These are phyloP conservation scores for Canariomyces notabilis DNA, from an alignment of 2,329 filamentous ascomycete genomes.

Conservation along the genomic window DNA sequence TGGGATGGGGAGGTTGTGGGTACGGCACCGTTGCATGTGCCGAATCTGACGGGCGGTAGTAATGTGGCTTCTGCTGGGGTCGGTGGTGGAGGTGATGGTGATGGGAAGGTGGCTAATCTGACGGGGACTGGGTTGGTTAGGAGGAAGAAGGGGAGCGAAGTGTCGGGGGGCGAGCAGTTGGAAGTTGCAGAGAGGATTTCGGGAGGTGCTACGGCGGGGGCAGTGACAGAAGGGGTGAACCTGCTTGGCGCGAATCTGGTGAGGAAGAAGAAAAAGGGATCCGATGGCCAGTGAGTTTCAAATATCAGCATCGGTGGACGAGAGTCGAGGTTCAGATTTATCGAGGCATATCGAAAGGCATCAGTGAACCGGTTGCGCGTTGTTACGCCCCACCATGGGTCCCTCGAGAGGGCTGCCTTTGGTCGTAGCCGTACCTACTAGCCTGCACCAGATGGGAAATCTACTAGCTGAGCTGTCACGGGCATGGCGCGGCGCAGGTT, in stretches of 20 bases:
- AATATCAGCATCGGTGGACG: no score
- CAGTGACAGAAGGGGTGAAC: slow-evolving; percentile 25
- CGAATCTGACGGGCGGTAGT: no score
- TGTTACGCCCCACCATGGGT: no score
- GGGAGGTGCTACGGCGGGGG: slow-evolving; percentile 18
- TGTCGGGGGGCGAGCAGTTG: not conserved
- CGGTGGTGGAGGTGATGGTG: slow-evolving; percentile 12
- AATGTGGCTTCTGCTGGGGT: no score
- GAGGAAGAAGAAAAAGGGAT: slow-evolving; percentile 46
- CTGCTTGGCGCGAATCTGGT: slow-evolving; percentile 35
- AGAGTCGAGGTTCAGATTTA: no score
- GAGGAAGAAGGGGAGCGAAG: slow-evolving; percentile 22
- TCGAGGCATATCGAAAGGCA: no score
- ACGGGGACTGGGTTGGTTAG: slow-evolving; percentile 45
- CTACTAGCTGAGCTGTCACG: no score
- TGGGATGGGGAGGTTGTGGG: slow-evolving; percentile 53
- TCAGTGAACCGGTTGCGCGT: no score
- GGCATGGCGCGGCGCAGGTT: no score
- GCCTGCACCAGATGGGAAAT: no score
- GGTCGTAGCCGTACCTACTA: no score
- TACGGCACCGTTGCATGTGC: slow-evolving; percentile 14
- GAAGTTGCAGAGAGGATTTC: not conserved
- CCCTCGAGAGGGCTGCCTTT: no score
- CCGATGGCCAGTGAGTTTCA: slow-evolving; percentile 13
- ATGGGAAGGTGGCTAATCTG: slow-evolving; percentile 40